Evolutionary conservation across 257 asterid genomes (phyloP), one percentile per base, ranked within the genome.

Genomic region (Scutellaria minor): DNA sequence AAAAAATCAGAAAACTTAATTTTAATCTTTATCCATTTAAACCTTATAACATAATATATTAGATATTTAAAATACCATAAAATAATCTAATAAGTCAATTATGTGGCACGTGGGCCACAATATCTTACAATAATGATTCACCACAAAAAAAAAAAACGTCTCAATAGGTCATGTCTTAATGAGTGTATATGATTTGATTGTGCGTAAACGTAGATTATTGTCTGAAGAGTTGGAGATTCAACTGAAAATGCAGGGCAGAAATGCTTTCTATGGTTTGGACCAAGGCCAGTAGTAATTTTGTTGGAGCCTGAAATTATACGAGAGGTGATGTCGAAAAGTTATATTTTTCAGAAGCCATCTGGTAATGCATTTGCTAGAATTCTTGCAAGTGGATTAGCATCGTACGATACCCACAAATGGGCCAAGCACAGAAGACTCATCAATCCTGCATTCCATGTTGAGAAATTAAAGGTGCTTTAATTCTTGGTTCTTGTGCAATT

Each of bases 371-470:
- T 65, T 27, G 3, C 12, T 4, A 12, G 12, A 6, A 1, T 66
- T 31, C 63, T 74, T 1, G 62, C 68, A n/a, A 66, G 31, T n/a
- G 78, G 78, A 27, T 6, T 74, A 1, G 40, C 60, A 63, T 24
- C 48, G n/a, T 41, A n/a, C 5, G 87, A 85, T 37, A 57, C 70
- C 0, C 79, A 83, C 1, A 75, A 85, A 79, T 87, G 90, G 90
- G 79, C 85, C 4, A 87, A 78, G 76, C 89, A 87, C 13, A 78
- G 85, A 14, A 84, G 71, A 67, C 53, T 81, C 6, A 75, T 87
- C 74, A 87, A 73, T 48, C 88, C 92, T 18, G 89, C 88, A 15
- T 87, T 87, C 73, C 89, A 87, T 40, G 41, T 67, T 5, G 86
- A 84, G 48, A 87, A 81, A 51, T 15, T 87, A 4, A 87, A 84